Conservation (phyloP, 2,329 filamentous ascomycete genomes). For the Alternaria metachromatica region DNA sequence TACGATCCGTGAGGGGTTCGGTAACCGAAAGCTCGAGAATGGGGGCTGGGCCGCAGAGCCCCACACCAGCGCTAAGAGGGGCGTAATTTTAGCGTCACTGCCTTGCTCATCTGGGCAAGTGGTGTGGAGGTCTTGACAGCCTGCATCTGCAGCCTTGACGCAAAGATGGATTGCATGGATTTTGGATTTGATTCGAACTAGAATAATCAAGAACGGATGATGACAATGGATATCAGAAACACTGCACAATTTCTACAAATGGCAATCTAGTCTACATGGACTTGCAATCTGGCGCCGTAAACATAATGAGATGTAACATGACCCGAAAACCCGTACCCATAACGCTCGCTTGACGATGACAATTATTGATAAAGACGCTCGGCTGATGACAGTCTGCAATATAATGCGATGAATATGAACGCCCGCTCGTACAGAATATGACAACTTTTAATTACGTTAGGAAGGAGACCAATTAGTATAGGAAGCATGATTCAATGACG, state of each 20-base stretch:
- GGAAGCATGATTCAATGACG: not conserved
- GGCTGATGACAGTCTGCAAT: not conserved
- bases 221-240: not conserved
- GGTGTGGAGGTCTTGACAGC: not conserved
- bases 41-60: not conserved
- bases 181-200: not conserved
- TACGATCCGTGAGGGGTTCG: not conserved
- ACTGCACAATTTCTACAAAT: not conserved
- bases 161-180: not conserved
- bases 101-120: not conserved
- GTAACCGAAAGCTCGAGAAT: not conserved
- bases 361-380: not conserved
- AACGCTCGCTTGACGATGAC: constrained; percentile 5
- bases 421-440: not conserved
- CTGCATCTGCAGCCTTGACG: not conserved
- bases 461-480: not conserved
- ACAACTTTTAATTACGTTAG: not conserved
- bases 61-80: not conserved
- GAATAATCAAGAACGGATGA: not conserved
- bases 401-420: not conserved
- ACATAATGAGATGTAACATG: not conserved
- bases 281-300: not conserved
- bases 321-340: not conserved
- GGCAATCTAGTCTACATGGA: constrained; percentile 11
- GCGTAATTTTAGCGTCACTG: not conserved